Evolutionary conservation across 1,139 yeast species (phyloP).

Genomic region (Kurtzmaniella quercitrusa): DNA sequence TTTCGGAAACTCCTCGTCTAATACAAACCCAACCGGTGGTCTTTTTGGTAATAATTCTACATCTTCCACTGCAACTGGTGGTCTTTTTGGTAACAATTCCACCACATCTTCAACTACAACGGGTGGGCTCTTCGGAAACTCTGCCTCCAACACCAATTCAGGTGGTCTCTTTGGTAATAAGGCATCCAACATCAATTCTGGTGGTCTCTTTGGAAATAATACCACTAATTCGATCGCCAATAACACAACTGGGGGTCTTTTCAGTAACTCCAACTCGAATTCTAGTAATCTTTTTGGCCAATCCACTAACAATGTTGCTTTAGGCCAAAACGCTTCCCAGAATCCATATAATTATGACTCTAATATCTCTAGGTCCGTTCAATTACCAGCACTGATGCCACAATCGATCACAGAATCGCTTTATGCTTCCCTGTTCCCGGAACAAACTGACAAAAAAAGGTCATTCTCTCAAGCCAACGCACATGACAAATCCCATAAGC

Average conservation of each 20-base stretch:
- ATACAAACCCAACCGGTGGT: constrained; percentile 8
- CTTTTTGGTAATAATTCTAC: constrained; percentile 8
- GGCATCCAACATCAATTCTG: background rate
- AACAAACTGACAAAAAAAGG: constrained; percentile 15
- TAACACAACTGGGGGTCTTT: background rate
- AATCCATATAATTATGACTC: constrained; percentile 9
- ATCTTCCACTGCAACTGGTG: constrained; percentile 6
- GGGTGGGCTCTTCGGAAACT: constrained; percentile 8
- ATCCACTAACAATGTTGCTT: background rate
- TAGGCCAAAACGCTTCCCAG: background rate
- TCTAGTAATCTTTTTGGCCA: background rate
- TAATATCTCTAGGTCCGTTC: constrained; percentile 1
- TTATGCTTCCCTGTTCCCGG: constrained; percentile 15
- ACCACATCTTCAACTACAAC: constrained; percentile 1
- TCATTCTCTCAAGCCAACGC: constrained; percentile 13
- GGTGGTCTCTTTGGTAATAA: constrained; percentile 7
- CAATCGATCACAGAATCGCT: constrained; percentile 34
- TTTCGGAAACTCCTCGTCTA: constrained; percentile 15
- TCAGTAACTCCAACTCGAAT: background rate
- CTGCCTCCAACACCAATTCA: constrained; percentile 10
- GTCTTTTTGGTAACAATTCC: constrained; percentile 9
- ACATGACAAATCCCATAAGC: constrained; percentile 10
- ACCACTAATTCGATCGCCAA: background rate
- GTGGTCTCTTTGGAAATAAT: constrained; percentile 1
- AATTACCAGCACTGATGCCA: constrained; percentile 21